These are phyloP conservation scores for Omphalotus guepiniiformis DNA, from an alignment of 768 basidiomycete species.

Conservation along the genomic window DNA sequence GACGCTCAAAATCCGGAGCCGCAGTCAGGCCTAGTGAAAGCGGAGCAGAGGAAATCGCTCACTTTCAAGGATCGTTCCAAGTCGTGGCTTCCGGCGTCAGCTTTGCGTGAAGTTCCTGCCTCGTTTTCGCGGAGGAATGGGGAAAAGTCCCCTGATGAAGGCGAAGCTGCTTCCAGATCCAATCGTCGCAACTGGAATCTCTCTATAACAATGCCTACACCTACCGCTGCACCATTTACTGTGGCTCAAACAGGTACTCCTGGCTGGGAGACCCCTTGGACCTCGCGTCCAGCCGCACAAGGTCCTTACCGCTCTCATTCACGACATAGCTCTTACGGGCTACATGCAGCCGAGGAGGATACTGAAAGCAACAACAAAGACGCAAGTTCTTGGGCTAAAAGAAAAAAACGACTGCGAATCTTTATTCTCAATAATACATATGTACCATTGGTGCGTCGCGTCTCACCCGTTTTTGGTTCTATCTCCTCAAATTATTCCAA, in stretches of 20 bases:
- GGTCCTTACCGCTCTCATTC: constrained; percentile 29
- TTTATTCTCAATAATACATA: constrained; percentile 75
- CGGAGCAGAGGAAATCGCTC: constrained; percentile 28
- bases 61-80: constrained; percentile 43
- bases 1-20: constrained; percentile 17
- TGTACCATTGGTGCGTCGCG: constrained; percentile 66
- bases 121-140: constrained; percentile 29
- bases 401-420: constrained; percentile 48
- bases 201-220: constrained; percentile 31
- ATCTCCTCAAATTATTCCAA: constrained; percentile 21
- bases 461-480: constrained; percentile 11
- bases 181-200: constrained; percentile 24
- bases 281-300: constrained; percentile 39
- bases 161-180: not conserved
- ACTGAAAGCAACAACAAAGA: constrained; percentile 18
- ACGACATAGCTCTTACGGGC: constrained; percentile 24
- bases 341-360: constrained; percentile 20
- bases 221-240: constrained; percentile 42
- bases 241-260: constrained; percentile 53
- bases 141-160: constrained; percentile 22
- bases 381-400: constrained; percentile 22
- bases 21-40: constrained; percentile 7
- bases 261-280: constrained; percentile 69
- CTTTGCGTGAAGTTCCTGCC: constrained; percentile 29
- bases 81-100: constrained; percentile 46